Evolutionary conservation across 805 yeast species (phyloP), one percentile per base, ranked within the genome.

Genomic region (Candida namnaoensis): DNA sequence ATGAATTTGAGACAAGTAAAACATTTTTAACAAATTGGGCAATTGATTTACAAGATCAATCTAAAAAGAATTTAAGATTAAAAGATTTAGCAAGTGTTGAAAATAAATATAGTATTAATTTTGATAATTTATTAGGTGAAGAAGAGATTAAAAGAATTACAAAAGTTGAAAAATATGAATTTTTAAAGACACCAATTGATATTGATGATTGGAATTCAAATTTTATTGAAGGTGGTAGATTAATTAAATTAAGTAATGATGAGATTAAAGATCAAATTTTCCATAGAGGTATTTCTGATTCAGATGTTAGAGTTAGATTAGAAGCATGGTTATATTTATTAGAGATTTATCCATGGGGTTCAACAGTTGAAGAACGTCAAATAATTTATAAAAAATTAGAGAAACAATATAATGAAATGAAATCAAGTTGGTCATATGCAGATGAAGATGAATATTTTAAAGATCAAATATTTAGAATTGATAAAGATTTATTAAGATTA

Each of bases 1-100:
- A 87, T 47, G 98, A 91, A 47, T 93, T 90, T 57, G 98, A 90
- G 55, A 80, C 91, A 40, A 98, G 98, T 0, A 74, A 90, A 41
- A 83, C 88, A 5, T 91, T 88, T 58, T 68, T 91, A 44, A 98
- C 98, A 5, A 90, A 88, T 64, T 93, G 98, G 98, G 97, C 98
- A 0, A 73, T 87, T 51, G 87, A 87, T 27, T 93, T 93, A 9
- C 93, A 91, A 51, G 90, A 88, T 52, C 95, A 91, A 58, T 93
- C 96, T 2, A 88, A 79, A 49, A 74, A 60, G 45, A 58, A 9
- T 30, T 6, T 30, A 6, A 30, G 11, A 30, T 13, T 30, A 13
- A 9, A 30, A 30, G 27, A 45, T 45, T 33, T 47, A 30, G 33
- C 33, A 30, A 12, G 14, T 30, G 33, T 12, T 30, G 33, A 30